Conservation (phyloP, 495 filamentous ascomycete species). For the Aspergillus nanangensis region DNA sequence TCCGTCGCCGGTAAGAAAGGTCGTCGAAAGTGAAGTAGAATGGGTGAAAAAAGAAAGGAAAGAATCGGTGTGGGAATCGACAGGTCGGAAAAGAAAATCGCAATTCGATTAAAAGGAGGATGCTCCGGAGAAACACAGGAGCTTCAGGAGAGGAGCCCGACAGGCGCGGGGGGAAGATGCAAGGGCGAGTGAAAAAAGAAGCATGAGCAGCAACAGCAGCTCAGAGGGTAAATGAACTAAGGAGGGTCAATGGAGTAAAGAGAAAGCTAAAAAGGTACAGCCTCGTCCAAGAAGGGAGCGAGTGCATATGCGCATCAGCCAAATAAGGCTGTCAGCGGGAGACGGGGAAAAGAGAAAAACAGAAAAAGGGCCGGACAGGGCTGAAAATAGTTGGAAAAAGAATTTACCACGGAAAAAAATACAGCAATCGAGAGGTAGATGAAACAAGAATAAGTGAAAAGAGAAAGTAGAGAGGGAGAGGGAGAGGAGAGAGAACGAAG, state of each 20-base stretch:
- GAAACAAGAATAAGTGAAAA: constrained; percentile 6
- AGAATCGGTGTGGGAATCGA: neutral
- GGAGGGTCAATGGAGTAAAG: neutral
- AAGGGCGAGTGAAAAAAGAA: constrained; percentile 14
- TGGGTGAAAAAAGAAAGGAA: constrained; percentile 7
- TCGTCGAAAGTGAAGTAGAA: constrained; percentile 7
- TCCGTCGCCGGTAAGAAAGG: too few species aligned
- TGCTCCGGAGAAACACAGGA: neutral
- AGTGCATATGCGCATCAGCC: too few species aligned
- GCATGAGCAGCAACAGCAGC: neutral
- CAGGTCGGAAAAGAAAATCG: neutral
- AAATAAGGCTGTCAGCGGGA: too few species aligned
- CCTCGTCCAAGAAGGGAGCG: neutral
- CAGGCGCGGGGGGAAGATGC: constrained; percentile 6
- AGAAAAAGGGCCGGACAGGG: too few species aligned
- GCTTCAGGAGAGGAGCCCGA: neutral
- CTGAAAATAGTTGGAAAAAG: neutral
- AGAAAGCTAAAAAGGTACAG: neutral
- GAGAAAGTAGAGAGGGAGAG: constrained; percentile 7
- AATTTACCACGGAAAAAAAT: too few species aligned
- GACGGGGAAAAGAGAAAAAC: constrained; percentile 6
- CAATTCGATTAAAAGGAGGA: neutral
- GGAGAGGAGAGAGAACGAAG: constrained; percentile 6
- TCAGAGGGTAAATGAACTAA: neutral
- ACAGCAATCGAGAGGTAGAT: constrained; percentile 3